A percentile compares a stretch with the other conserved stretches of the same genome.
These are phyloP conservation scores for Aspergillus sclerotioniger DNA, from an alignment of 495 filamentous ascomycete genomes.

Conservation along the genomic window DNA sequence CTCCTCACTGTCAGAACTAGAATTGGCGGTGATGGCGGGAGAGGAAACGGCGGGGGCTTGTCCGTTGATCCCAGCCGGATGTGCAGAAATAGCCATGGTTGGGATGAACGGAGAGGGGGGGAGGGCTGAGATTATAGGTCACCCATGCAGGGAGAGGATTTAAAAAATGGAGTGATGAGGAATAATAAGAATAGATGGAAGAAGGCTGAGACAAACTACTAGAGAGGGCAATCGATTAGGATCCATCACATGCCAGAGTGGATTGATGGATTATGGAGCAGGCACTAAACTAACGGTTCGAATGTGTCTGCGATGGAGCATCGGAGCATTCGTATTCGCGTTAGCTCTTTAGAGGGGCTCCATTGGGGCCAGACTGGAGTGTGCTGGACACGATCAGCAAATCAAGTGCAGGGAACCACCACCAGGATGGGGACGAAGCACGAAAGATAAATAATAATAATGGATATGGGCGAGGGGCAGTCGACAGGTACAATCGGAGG, in stretches of 20 bases:
- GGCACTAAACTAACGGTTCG: background rate
- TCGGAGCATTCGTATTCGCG: background rate
- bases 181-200: background rate
- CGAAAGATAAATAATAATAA: background rate
- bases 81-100: slow-evolving; percentile 4
- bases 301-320: background rate
- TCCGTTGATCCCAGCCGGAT: background rate
- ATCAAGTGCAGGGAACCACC: background rate
- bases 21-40: background rate
- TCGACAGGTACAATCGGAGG: background rate
- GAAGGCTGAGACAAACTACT: background rate
- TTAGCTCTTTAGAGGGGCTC: background rate
- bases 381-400: background rate
- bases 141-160: background rate
- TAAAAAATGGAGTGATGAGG: background rate
- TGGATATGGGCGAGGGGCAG: background rate
- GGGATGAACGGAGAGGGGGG: background rate
- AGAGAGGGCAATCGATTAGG: background rate
- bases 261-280: slow-evolving; percentile 1
- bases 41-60: slow-evolving; percentile 16
- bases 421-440: background rate
- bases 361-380: background rate
- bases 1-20: slow-evolving; percentile 43
- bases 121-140: background rate
- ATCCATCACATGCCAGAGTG: background rate